These are phyloP conservation scores for Botrytis paeoniae DNA, from an alignment of 2,329 filamentous ascomycete genomes.

Conservation along the genomic window DNA sequence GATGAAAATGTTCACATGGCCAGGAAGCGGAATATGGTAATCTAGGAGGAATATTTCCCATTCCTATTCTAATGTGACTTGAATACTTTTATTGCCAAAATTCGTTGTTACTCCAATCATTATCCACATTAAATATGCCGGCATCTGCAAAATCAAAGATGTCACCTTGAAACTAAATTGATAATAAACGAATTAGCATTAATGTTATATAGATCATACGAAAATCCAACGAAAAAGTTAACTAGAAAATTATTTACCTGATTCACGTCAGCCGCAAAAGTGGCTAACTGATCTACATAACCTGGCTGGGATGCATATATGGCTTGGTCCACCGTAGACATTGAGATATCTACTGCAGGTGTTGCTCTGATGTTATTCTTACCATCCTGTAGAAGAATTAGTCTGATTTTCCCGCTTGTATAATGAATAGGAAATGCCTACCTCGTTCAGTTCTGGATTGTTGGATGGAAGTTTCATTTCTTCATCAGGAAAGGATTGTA, in stretches of 20 bases:
- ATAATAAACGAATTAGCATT: neutral
- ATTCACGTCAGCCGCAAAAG: neutral
- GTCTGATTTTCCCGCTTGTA: neutral
- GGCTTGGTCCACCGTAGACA: neutral
- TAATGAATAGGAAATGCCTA: neutral
- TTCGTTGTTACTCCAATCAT: constrained; percentile 12
- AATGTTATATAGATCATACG: neutral
- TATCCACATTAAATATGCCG: constrained; percentile 1
- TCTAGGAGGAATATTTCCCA: neutral
- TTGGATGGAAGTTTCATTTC: constrained; percentile 11
- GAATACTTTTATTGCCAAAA: constrained; percentile 7
- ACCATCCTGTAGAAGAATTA: neutral
- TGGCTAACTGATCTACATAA: neutral
- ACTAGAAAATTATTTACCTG: neutral
- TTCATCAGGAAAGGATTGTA: neutral
- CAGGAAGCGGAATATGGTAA: neutral
- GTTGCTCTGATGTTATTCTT: neutral
- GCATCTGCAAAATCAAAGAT: constrained; percentile 9
- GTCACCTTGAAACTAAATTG: constrained; percentile 3
- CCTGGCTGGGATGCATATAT: constrained; percentile 3
- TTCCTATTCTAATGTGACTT: neutral
- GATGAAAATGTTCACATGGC: neutral
- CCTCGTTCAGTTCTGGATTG: neutral
- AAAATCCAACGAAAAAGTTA: neutral
- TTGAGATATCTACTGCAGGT: neutral